phyloP scores from a whole-genome alignment of 495 filamentous ascomycete species.

The Ramalina peruviana region DNA sequence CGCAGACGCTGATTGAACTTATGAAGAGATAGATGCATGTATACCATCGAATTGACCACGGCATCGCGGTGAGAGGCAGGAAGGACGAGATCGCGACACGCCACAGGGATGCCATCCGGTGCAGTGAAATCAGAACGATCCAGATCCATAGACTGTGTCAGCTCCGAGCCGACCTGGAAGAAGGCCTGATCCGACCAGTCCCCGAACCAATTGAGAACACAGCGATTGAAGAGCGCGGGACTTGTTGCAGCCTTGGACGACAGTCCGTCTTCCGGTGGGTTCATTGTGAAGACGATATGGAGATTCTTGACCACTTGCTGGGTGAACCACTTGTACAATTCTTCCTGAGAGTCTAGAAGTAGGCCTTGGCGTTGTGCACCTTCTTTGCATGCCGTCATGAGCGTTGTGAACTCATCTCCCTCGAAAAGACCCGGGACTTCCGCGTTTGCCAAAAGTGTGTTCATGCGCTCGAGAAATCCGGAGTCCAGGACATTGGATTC shows the following conservation, averaged over 20 bases:
- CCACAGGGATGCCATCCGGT: conserved; percentile 85
- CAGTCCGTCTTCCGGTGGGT: conserved; percentile 90
- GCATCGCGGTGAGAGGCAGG: conserved; percentile 82
- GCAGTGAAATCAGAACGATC: conserved; percentile 72
- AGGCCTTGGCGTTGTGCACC: conserved; percentile 92
- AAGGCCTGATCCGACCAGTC: conserved; percentile 99
- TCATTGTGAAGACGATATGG: conserved; percentile 99
- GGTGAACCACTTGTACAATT: conserved; percentile 99
- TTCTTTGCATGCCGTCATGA: conserved; percentile 98
- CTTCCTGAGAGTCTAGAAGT: conserved; percentile 90
- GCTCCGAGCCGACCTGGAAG: conserved; percentile 91
- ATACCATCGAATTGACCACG: conserved; percentile 95
- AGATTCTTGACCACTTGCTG: conserved; percentile 98
- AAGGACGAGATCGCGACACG: conserved; percentile 69
- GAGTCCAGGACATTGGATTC: conserved; percentile 97
- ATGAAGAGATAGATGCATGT: conserved; percentile 88
- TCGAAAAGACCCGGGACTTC: conserved; percentile 97
- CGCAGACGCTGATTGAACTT: conserved; percentile 76
- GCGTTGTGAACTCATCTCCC: conserved; percentile 83
- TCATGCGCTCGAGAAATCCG: conserved; percentile 97
- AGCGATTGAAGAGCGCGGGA: conserved; percentile 96
- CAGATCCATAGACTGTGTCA: conserved; percentile 90
- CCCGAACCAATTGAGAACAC: conserved; percentile 98
- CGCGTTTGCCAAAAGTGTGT: conserved; percentile 92
- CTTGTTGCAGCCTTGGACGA: conserved; percentile 93